phyloP scores from a whole-genome alignment of 345 rosid genomes.

The Eucalyptus camaldulensis region DNA sequence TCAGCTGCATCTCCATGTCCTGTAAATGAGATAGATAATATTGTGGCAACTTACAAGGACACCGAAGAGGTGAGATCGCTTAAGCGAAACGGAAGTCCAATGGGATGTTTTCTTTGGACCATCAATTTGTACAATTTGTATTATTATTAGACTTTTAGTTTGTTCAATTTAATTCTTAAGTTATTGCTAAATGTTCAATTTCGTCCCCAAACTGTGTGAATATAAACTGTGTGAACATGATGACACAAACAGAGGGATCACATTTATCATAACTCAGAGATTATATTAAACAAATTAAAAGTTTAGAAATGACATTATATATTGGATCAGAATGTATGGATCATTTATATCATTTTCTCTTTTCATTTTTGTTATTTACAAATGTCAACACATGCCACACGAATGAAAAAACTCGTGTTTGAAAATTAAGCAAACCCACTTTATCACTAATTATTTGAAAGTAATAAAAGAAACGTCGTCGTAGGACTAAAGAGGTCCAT shows the following conservation, averaged over 20 bases:
- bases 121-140: too few relatives aligned
- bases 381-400: too few relatives aligned
- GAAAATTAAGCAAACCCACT: too few relatives aligned
- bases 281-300: neutral
- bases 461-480: neutral
- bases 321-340: too few relatives aligned
- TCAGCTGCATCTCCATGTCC: neutral
- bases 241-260: neutral
- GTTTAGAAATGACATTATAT: neutral
- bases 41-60: neutral
- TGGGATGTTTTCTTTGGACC: too few relatives aligned
- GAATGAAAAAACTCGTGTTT: too few relatives aligned
- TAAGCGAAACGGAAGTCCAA: too few relatives aligned
- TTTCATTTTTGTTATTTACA: too few relatives aligned
- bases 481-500: too few relatives aligned
- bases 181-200: too few relatives aligned
- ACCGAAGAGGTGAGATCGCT: neutral
- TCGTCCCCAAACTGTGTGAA: fast-evolving
- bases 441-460: too few relatives aligned
- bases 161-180: neutral
- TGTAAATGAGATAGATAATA: neutral
- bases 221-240: neutral
- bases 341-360: too few relatives aligned
- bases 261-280: fast-evolving
- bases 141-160: neutral